Evolutionary conservation across 345 rosid genomes (phyloP).

Genomic region (Lagerstroemia speciosa): DNA sequence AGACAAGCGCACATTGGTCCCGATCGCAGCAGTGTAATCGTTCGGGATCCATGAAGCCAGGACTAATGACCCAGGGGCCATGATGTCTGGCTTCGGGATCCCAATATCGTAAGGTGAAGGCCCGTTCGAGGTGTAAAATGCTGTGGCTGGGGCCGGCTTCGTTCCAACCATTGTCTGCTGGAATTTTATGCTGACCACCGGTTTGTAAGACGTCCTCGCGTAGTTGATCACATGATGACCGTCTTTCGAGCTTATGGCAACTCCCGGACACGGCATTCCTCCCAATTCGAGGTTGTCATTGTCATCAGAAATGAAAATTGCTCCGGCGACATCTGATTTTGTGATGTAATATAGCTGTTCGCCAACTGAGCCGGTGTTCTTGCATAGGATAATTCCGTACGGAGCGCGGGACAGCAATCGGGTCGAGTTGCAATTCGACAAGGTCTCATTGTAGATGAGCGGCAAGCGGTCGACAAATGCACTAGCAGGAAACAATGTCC

Average conservation of each 20-base stretch:
- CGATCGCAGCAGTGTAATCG: slow-evolving; percentile 3
- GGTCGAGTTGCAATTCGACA: not conserved
- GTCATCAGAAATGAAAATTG: not conserved
- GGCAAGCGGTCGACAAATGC: not conserved
- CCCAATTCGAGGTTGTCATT: not conserved
- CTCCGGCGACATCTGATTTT: not conserved
- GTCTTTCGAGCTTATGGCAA: not conserved
- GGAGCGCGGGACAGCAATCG: not conserved
- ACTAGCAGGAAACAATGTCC: slow-evolving; percentile 17
- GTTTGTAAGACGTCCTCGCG: slow-evolving; percentile 7
- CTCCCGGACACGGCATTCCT: not conserved
- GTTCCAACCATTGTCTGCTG: slow-evolving; percentile 28
- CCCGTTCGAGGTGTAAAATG: slow-evolving; percentile 40
- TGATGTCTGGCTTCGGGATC: slow-evolving; percentile 42
- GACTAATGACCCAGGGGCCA: slow-evolving; percentile 40
- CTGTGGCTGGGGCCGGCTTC: slow-evolving; percentile 32
- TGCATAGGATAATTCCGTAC: not conserved
- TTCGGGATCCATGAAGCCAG: slow-evolving; percentile 40
- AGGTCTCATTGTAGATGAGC: not conserved
- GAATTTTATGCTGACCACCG: slow-evolving; percentile 30
- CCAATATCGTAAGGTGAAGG: slow-evolving; percentile 38
- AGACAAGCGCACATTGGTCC: slow-evolving; percentile 6
- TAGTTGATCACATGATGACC: slow-evolving; percentile 12
- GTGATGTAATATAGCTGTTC: not conserved
- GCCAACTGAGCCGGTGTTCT: not conserved